Conservation (phyloP, 768 basidiomycete genomes). For the Exsudoporus frostii region DNA sequence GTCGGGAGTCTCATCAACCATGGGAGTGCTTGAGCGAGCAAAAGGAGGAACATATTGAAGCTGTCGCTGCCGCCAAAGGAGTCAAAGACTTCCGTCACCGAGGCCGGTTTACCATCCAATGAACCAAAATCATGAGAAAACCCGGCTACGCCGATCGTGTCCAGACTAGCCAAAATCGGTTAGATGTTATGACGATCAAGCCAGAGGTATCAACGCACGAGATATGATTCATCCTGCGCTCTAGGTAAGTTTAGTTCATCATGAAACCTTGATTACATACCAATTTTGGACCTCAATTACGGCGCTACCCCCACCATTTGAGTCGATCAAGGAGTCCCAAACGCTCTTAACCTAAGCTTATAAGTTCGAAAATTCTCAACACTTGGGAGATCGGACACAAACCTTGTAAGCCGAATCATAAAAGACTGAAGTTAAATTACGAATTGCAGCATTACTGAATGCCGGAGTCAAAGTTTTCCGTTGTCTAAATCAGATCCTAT, state of each 20-base stretch:
- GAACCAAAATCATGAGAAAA: conserved; percentile 46
- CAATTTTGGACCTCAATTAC: conserved; percentile 49
- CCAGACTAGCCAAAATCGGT: conserved; percentile 30
- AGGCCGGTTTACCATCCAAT: conserved; percentile 33
- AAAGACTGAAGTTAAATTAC: conserved; percentile 35
- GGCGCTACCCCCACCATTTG: conserved; percentile 21
- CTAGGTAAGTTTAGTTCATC: not conserved
- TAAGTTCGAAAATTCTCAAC: not conserved
- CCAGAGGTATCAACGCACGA: conserved; percentile 29
- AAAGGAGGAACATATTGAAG: conserved; percentile 9
- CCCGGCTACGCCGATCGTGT: conserved; percentile 43
- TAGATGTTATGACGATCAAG: not conserved
- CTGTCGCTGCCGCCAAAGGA: conserved; percentile 13
- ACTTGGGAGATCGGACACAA: conserved; percentile 5
- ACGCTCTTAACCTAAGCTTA: conserved; percentile 25
- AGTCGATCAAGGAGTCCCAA: conserved; percentile 32
- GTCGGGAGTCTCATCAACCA: conserved; percentile 33
- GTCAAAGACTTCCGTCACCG: conserved; percentile 28
- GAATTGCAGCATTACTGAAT: conserved; percentile 41
- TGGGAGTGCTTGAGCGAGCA: conserved; percentile 32
- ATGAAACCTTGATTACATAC: conserved; percentile 20
- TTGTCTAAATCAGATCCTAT: conserved; percentile 24
- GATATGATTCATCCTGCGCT: conserved; percentile 42
- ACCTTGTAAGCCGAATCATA: conserved; percentile 45
- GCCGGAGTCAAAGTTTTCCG: conserved; percentile 39